Base-by-base conservation (phyloP, 768 basidiomycete genomes). In the Naganishia randhawae region DNA sequence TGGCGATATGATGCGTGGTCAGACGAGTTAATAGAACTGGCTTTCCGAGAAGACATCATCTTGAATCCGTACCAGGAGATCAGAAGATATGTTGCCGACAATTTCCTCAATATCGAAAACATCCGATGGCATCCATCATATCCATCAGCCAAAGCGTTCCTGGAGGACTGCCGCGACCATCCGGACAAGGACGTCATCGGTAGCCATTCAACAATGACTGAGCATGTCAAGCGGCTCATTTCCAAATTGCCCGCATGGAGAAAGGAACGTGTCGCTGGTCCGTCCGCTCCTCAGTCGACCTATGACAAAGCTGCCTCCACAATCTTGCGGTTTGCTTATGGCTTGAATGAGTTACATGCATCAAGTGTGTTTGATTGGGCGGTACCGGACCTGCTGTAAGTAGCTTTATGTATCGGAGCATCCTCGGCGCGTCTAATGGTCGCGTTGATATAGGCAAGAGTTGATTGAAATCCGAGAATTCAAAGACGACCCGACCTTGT, bases 281-380 rank as follows among this genome's bases (percentile, higher is more conserved):
- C 92, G 0, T 85, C 90, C 67, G 90, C 90, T 67, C 88, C 85
- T 70, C 89, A 92, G 75, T 95, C 92, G 10, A 85, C 86, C 84
- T 93, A 93, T 77, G 92, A 95, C 80, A 92, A 90, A 82, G 86
- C 91, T 69, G 90, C 90, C 2, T 81, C 91, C 66, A 90, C 91
- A n/a, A 89, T 89, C 68, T 77, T 92, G 33, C 84, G 87, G 74
- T 92, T 89, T 89, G 81, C 92, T 37, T 90, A 89, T 87, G 86
- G 87, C 42, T 86, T 89, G 29, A 86, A 91, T 78, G 86, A 88
- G 39, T 83, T 87, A 2, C 86, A 89, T 72, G 89, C 90, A 29
- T 85, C 85, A 33, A 82, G 89, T 50, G 83, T 89, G 31, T 88
- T 92, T 79, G 89, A 89, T 53, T 92, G 90, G 74, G 83, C 87